These are phyloP conservation scores for Gossypium davidsonii DNA, from an alignment of 441 rosid species.

Conservation along the genomic window DNA sequence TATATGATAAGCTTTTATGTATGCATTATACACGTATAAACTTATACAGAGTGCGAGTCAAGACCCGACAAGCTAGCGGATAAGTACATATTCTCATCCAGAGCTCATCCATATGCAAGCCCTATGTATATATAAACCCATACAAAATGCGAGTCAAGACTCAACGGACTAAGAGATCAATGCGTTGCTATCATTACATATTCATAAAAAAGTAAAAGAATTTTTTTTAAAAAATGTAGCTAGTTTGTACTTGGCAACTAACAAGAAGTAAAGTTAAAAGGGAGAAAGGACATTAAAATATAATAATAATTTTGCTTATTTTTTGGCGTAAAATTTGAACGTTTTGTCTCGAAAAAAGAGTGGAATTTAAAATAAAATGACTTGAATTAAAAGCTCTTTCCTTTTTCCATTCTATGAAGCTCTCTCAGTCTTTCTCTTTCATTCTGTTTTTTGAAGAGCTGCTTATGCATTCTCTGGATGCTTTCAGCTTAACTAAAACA, in stretches of 20 bases:
- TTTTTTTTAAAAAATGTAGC: no score
- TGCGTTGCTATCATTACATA: no score
- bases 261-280: no score
- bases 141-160: no score
- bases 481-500: not conserved
- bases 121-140: no score
- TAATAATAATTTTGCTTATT: not conserved
- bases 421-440: not conserved
- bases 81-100: accelerated
- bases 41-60: accelerated
- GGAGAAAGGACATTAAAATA: not conserved
- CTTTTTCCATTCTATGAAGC: not conserved
- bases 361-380: not conserved
- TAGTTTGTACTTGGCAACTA: not conserved
- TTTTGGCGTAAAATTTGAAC: not conserved
- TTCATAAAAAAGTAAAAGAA: no score
- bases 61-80: accelerated
- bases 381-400: not conserved
- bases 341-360: not conserved
- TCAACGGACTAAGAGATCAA: no score
- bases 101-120: no score
- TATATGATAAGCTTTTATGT: accelerated
- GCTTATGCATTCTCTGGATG: not conserved
- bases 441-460: not conserved
- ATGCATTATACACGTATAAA: no score